Conservation (phyloP, 257 asterid species). For the Gynochthodes officinalis region DNA sequence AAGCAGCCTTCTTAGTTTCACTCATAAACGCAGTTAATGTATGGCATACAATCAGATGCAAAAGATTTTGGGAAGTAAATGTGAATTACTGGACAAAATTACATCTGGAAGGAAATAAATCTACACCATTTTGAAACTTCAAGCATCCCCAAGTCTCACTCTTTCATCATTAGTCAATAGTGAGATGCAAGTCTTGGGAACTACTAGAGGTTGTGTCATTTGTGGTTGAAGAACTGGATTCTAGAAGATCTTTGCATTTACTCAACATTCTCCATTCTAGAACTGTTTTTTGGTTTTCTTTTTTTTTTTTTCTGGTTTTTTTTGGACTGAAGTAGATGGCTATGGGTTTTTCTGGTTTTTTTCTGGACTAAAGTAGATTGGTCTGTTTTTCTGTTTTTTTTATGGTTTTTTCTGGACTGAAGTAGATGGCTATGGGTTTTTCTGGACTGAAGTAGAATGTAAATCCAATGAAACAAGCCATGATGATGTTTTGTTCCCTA, state of each 20-base stretch:
- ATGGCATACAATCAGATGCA: background rate
- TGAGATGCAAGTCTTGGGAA: slow-evolving; percentile 40
- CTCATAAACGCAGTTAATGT: background rate
- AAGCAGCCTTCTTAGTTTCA: background rate
- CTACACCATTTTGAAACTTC: background rate
- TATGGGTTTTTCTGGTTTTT: too few relatives aligned
- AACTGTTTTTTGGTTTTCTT: too few relatives aligned
- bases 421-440: too few relatives aligned
- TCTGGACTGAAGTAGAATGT: too few relatives aligned
- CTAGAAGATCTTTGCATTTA: slow-evolving; percentile 28
- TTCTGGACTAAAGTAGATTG: too few relatives aligned
- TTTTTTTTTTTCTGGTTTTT: too few relatives aligned
- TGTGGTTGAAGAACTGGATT: slow-evolving; percentile 27
- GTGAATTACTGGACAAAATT: background rate
- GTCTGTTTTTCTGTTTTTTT: too few relatives aligned
- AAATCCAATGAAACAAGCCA: too few relatives aligned
- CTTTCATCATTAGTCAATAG: slow-evolving; percentile 35
- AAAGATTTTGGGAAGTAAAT: background rate
- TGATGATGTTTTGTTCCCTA: too few relatives aligned
- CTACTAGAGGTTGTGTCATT: slow-evolving; percentile 19
- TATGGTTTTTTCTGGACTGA: too few relatives aligned
- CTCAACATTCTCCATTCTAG: slow-evolving; percentile 49
- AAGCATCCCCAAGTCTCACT: background rate
- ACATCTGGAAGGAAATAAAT: background rate
- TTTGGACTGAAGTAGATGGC: too few relatives aligned